Evolutionary conservation across 441 rosid genomes (phyloP).

Genomic region (Gossypium davidsonii): DNA sequence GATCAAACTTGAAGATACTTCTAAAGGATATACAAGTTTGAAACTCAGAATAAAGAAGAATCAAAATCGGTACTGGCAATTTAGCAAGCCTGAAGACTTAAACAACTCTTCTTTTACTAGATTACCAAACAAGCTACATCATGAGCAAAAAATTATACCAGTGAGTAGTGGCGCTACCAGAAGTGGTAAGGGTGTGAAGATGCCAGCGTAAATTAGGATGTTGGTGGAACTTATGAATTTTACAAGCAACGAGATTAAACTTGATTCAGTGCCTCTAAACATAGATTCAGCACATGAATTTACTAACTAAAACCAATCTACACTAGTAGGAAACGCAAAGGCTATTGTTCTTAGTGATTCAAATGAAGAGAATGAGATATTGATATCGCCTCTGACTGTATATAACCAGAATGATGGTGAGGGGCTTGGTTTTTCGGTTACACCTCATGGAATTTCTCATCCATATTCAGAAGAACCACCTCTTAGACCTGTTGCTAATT

Average conservation of each 20-base stretch:
- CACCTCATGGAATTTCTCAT: constrained; percentile 50
- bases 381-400: constrained; percentile 42
- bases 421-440: constrained; percentile 52
- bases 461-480: constrained; percentile 57
- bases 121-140: constrained; percentile 41
- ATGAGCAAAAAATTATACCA: constrained; percentile 53
- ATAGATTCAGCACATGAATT: constrained; percentile 50
- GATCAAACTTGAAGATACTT: constrained; percentile 70
- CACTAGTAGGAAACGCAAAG: constrained; percentile 49
- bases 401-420: constrained; percentile 35
- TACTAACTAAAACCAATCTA: constrained; percentile 42
- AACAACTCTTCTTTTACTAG: constrained; percentile 64
- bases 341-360: constrained; percentile 89
- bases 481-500: constrained; percentile 39
- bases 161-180: constrained; percentile 91
- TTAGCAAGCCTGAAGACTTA: constrained; percentile 64
- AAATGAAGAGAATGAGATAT: constrained; percentile 70
- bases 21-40: constrained; percentile 65
- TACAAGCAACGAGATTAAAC: constrained; percentile 56
- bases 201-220: constrained; percentile 88
- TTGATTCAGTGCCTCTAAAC: constrained; percentile 67
- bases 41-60: constrained; percentile 90
- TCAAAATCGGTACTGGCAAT: constrained; percentile 76
- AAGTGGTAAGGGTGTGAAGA: constrained; percentile 94
- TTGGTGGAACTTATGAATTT: constrained; percentile 57